A percentile compares a stretch with the other conserved stretches of the same genome.
phyloP scores from a whole-genome alignment of 1,139 yeast species.

The Geotrichum reessii region DNA sequence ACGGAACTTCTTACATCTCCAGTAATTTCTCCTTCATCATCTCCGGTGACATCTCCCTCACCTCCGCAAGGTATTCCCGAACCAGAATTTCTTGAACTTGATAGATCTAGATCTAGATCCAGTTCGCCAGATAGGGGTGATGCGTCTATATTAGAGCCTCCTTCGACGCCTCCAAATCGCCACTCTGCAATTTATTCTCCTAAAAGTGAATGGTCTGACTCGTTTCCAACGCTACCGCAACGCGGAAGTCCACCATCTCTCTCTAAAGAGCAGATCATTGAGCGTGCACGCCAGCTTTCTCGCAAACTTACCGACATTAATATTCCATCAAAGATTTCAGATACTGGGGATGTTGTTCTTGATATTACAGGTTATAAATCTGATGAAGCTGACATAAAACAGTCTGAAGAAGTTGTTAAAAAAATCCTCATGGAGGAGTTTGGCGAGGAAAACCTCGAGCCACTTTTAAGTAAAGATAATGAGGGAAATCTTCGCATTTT shows the following conservation, averaged over 20 bases:
- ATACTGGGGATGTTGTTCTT: slow-evolving; percentile 82
- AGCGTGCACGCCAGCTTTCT: slow-evolving; percentile 64
- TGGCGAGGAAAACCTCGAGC: slow-evolving; percentile 45
- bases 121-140: slow-evolving; percentile 8
- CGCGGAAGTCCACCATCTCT: slow-evolving; percentile 22
- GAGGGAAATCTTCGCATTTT: slow-evolving; percentile 69
- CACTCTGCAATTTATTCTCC: slow-evolving; percentile 1
- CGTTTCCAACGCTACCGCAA: slow-evolving; percentile 7
- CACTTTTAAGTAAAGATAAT: slow-evolving; percentile 54
- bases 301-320: slow-evolving; percentile 60
- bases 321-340: slow-evolving; percentile 83
- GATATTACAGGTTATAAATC: slow-evolving; percentile 98
- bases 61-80: slow-evolving; percentile 39
- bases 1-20: slow-evolving; percentile 84
- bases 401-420: slow-evolving; percentile 53
- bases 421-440: slow-evolving; percentile 67
- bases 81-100: slow-evolving; percentile 51
- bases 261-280: slow-evolving; percentile 46
- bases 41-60: slow-evolving; percentile 37
- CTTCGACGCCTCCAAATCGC: slow-evolving; percentile 9
- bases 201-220: slow-evolving; percentile 12
- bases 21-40: slow-evolving; percentile 71
- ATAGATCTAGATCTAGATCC: slow-evolving; percentile 24
- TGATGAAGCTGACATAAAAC: slow-evolving; percentile 50
- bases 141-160: slow-evolving; percentile 4